Percentiles rank a stretch among this genome's conserved stretches.
These are phyloP conservation scores for Fragosphaeria purpurea DNA, from an alignment of 2,329 filamentous ascomycete species.

Conservation along the genomic window DNA sequence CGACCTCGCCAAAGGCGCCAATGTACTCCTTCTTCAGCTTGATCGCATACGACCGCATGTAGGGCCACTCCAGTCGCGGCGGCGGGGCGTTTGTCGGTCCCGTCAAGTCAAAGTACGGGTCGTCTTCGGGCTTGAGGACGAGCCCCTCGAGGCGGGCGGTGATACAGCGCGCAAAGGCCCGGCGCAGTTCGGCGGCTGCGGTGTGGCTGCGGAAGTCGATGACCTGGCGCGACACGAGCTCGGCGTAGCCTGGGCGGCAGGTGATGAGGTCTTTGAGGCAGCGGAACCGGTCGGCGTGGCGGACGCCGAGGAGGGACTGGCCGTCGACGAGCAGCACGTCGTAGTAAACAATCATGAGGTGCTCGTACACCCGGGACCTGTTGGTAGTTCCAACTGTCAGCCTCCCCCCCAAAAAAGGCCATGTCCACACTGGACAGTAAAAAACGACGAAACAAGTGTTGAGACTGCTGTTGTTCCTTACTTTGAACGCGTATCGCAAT, in stretches of 20 bases:
- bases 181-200: constrained; percentile 45
- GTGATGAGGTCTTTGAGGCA: constrained; percentile 46
- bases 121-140: constrained; percentile 68
- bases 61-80: background rate
- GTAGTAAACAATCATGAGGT: constrained; percentile 53
- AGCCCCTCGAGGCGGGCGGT: constrained; percentile 62
- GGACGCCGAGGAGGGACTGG: constrained; percentile 37
- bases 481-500: background rate
- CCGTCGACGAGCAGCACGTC: constrained; percentile 46
- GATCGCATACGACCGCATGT: constrained; percentile 42
- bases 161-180: constrained; percentile 59
- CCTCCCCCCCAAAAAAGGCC: background rate
- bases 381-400: too few relatives aligned
- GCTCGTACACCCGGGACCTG: constrained; percentile 41
- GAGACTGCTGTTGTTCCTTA: background rate
- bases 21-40: constrained; percentile 88
- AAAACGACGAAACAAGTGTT: background rate
- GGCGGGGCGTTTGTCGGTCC: constrained; percentile 2
- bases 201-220: constrained; percentile 52
- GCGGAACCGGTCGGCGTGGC: constrained; percentile 50
- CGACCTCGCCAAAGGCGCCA: constrained; percentile 65
- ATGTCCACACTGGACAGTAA: too few relatives aligned
- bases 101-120: constrained; percentile 60
- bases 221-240: constrained; percentile 54
- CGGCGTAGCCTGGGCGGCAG: constrained; percentile 49